A percentile compares a stretch with the other conserved stretches of the same genome.
Conservation (phyloP, 352 stramenopile species). For the Globisporangium irregulare region DNA sequence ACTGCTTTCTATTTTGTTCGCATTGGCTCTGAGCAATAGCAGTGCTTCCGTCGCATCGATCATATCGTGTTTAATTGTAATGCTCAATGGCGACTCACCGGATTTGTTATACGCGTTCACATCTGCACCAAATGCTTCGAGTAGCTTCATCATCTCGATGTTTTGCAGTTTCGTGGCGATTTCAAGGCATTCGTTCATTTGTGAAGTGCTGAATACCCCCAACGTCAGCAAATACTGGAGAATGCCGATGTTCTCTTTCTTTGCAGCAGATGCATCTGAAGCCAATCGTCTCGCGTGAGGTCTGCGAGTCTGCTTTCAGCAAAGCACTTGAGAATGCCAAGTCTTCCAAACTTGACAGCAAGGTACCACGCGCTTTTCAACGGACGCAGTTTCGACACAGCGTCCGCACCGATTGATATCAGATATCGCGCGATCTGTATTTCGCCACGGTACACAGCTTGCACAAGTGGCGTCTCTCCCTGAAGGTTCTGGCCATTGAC, state of each 20-base stretch:
- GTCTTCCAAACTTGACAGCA: background rate
- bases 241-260: background rate
- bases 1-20: background rate
- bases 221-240: background rate
- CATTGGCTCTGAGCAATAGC: background rate
- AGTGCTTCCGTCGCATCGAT: background rate
- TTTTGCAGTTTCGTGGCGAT: background rate
- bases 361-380: background rate
- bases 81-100: background rate
- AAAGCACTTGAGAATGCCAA: constrained; percentile 2
- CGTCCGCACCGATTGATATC: background rate
- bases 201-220: background rate
- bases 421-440: background rate
- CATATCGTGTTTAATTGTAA: background rate
- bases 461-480: background rate
- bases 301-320: background rate
- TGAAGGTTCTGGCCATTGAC: background rate
- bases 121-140: background rate
- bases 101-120: background rate
- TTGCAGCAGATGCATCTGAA: background rate
- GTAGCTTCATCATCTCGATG: background rate
- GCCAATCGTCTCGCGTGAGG: background rate
- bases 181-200: background rate
- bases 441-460: background rate
- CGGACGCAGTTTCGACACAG: background rate